Evolutionary conservation across 768 basidiomycete genomes (phyloP).

Genomic region (Ramaria sp.): DNA sequence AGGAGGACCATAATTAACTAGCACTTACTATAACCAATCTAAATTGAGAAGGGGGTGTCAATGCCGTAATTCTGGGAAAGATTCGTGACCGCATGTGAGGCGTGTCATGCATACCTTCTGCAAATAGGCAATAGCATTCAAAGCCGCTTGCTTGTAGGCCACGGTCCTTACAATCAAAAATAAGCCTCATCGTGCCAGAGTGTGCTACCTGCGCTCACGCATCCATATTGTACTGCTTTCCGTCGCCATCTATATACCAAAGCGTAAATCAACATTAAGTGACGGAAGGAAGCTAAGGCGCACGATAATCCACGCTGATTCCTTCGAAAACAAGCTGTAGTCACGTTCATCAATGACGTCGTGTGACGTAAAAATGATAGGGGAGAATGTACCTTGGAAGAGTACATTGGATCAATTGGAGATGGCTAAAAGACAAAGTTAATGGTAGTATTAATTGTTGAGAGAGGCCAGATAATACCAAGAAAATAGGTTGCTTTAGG

Average conservation of each 20-base stretch:
- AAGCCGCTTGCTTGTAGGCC: constrained; percentile 71
- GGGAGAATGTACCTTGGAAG: constrained; percentile 38
- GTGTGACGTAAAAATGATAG: no score
- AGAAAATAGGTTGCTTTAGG: constrained; percentile 57
- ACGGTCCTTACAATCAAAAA: constrained; percentile 36
- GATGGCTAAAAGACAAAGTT: constrained; percentile 38
- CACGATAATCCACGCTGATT: constrained; percentile 62
- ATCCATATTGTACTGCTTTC: constrained; percentile 71
- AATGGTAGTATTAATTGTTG: background rate
- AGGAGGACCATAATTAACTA: background rate
- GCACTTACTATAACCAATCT: constrained; percentile 63
- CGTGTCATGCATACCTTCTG: constrained; percentile 35
- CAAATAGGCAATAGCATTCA: constrained; percentile 67
- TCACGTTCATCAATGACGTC: background rate
- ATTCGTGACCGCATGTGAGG: background rate
- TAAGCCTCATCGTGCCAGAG: background rate
- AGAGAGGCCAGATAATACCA: no score
- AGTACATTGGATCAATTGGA: constrained; percentile 65
- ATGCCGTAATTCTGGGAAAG: background rate
- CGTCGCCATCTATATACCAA: constrained; percentile 45
- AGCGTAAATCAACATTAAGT: constrained; percentile 15
- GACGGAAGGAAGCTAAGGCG: background rate
- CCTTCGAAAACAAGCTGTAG: constrained; percentile 62
- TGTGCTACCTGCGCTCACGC: constrained; percentile 32
- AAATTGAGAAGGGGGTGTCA: background rate